Evolutionary conservation across 2,329 filamentous ascomycete genomes (phyloP).

Genomic region (Colletotrichum sp.): DNA sequence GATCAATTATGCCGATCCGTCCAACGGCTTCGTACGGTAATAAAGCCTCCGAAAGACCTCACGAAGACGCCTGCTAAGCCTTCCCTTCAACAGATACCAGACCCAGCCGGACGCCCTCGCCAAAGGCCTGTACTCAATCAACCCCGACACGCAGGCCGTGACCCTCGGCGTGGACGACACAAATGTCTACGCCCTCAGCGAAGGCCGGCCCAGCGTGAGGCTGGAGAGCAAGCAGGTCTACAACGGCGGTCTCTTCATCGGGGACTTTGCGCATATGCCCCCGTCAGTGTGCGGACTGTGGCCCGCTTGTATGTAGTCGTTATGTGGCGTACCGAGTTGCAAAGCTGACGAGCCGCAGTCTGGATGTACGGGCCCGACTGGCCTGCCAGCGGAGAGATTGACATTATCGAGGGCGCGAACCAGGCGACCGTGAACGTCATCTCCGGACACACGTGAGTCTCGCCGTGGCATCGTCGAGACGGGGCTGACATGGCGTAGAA

Average conservation of each 20-base stretch:
- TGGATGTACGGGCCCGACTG: slow-evolving; percentile 62
- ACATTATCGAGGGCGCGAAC: slow-evolving; percentile 76
- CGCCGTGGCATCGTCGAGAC: not conserved
- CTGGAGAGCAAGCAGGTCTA: slow-evolving; percentile 69
- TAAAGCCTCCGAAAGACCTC: not conserved
- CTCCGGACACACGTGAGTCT: slow-evolving; percentile 62
- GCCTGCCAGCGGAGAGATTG: slow-evolving; percentile 69
- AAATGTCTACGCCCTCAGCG: slow-evolving; percentile 38
- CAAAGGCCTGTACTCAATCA: slow-evolving; percentile 46
- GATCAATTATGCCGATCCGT: slow-evolving; percentile 62
- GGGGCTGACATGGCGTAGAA: slow-evolving; percentile 24
- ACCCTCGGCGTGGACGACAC: slow-evolving; percentile 49
- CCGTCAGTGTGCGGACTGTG: slow-evolving; percentile 72
- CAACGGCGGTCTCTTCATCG: slow-evolving; percentile 71
- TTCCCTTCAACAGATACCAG: slow-evolving; percentile 42
- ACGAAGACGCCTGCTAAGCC: not conserved
- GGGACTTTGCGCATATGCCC: slow-evolving; percentile 78
- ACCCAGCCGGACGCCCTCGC: slow-evolving; percentile 42
- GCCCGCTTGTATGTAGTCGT: slow-evolving; percentile 66
- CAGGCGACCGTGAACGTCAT: slow-evolving; percentile 63
- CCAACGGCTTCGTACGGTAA: slow-evolving; percentile 71
- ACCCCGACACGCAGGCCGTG: slow-evolving; percentile 45
- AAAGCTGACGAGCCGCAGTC: slow-evolving; percentile 36
- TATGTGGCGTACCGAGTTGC: not conserved
- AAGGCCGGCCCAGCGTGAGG: slow-evolving; percentile 66